phyloP scores from a whole-genome alignment of 495 filamentous ascomycete species.

The Parathielavia appendiculata region DNA sequence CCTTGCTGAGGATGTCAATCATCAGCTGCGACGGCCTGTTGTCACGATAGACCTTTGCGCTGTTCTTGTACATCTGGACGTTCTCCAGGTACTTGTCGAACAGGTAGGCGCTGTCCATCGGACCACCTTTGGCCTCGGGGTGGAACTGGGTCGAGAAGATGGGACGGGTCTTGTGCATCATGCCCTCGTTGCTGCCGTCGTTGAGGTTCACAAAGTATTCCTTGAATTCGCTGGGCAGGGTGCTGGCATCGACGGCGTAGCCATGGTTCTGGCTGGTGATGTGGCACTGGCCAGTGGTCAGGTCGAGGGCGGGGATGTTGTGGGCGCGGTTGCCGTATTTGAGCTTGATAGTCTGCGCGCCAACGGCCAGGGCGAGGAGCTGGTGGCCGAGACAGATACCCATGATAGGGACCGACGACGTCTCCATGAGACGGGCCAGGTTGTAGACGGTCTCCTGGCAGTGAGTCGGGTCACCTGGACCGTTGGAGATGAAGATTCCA shows the following conservation, averaged over 20 bases:
- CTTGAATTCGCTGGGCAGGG: conserved; percentile 80
- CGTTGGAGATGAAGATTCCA: conserved; percentile 96
- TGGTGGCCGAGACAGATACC: conserved; percentile 96
- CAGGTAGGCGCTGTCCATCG: conserved; percentile 85
- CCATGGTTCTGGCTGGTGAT: conserved; percentile 98
- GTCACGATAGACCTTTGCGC: conserved; percentile 65
- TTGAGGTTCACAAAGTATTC: conserved; percentile 98
- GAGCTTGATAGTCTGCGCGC: conserved; percentile 84
- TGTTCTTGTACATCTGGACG: conserved; percentile 81
- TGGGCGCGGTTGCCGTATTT: conserved; percentile 97
- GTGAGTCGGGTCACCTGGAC: conserved; percentile 95
- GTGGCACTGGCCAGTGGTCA: conserved; percentile 94
- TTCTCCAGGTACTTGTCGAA: conserved; percentile 95
- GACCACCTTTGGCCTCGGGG: conserved; percentile 94
- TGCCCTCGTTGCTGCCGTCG: conserved; percentile 88
- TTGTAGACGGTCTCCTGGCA: conserved; percentile 91
- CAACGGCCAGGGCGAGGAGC: conserved; percentile 74
- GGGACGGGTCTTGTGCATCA: conserved; percentile 91
- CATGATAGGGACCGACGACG: conserved; percentile 85
- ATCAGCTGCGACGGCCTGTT: conserved; percentile 79
- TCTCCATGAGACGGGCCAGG: conserved; percentile 80
- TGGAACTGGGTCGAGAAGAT: conserved; percentile 99
- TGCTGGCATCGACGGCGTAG: conserved; percentile 87
- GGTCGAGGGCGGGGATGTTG: conserved; percentile 93
- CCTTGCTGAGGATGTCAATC: conserved; percentile 85